These are phyloP conservation scores for Corchorus olitorius DNA, from an alignment of 345 rosid genomes.

Conservation along the genomic window DNA sequence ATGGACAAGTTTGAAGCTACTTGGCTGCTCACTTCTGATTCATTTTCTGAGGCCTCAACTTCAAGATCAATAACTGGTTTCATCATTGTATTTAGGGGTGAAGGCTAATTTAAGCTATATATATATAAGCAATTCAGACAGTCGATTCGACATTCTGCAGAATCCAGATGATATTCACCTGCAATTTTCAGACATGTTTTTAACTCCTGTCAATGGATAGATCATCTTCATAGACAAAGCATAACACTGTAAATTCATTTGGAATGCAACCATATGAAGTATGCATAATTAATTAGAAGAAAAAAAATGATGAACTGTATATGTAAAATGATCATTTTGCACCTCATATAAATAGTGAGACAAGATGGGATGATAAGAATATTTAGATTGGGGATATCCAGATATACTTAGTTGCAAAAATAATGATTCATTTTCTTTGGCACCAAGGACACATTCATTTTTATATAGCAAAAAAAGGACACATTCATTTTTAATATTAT, in stretches of 20 bases:
- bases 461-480: too few relatives aligned
- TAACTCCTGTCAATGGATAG: neutral
- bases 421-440: too few relatives aligned
- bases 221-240: neutral
- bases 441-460: too few relatives aligned
- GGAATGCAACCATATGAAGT: neutral
- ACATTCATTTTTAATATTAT: too few relatives aligned
- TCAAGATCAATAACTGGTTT: slow-evolving; percentile 55
- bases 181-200: slow-evolving; percentile 19
- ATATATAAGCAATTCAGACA: neutral
- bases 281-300: too few relatives aligned
- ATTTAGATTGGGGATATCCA: too few relatives aligned
- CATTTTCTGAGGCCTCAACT: slow-evolving; percentile 56
- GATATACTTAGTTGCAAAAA: too few relatives aligned
- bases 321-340: too few relatives aligned
- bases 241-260: neutral
- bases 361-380: too few relatives aligned
- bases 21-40: slow-evolving; percentile 58
- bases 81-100: slow-evolving; percentile 38
- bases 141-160: neutral
- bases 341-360: too few relatives aligned
- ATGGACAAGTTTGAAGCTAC: slow-evolving; percentile 65
- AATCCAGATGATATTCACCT: slow-evolving; percentile 24
- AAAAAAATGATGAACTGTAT: too few relatives aligned
- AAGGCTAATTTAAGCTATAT: neutral